phyloP scores from a whole-genome alignment of 805 yeast species.

The Yarrowia osloensis region DNA sequence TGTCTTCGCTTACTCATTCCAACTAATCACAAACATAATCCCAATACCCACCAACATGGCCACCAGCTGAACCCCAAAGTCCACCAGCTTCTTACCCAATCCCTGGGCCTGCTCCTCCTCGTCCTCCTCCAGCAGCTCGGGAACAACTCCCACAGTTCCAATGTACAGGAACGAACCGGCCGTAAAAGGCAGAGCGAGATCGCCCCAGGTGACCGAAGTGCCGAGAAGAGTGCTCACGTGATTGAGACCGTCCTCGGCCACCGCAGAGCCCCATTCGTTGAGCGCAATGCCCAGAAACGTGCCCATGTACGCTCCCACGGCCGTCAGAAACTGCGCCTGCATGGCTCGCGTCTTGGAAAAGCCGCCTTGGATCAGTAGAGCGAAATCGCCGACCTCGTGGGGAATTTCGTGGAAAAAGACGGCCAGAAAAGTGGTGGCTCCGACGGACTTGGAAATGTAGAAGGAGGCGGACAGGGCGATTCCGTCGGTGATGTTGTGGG shows the following conservation, averaged over 20 bases:
- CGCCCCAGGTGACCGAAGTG: conserved; percentile 53
- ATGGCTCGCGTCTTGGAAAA: conserved; percentile 65
- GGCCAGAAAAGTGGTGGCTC: conserved; percentile 69
- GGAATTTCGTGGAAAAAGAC: conserved; percentile 78
- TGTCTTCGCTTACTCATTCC: conserved; percentile 45
- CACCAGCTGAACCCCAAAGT: conserved; percentile 50
- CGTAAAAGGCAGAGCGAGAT: conserved; percentile 65
- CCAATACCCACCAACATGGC: conserved; percentile 57
- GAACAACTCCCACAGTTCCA: conserved; percentile 73
- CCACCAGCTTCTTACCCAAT: conserved; percentile 44
- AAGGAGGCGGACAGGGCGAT: conserved; percentile 73
- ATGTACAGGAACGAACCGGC: conserved; percentile 78
- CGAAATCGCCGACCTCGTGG: conserved; percentile 80
- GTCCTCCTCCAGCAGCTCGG: conserved; percentile 58
- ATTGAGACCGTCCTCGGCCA: background rate
- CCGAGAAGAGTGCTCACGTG: conserved; percentile 45
- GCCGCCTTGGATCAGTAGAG: conserved; percentile 68
- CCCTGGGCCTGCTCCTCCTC: conserved; percentile 36
- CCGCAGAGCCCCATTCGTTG: conserved; percentile 45
- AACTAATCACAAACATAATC: conserved; percentile 56
- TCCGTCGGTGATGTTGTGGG: conserved; percentile 79
- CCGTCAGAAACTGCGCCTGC: conserved; percentile 66
- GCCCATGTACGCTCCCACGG: conserved; percentile 65
- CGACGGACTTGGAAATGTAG: conserved; percentile 58
- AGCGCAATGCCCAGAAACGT: conserved; percentile 63